Percentiles rank a stretch among this genome's conserved stretches.
Evolutionary conservation across 768 basidiomycete genomes (phyloP).

Genomic region (Trametes elegans): DNA sequence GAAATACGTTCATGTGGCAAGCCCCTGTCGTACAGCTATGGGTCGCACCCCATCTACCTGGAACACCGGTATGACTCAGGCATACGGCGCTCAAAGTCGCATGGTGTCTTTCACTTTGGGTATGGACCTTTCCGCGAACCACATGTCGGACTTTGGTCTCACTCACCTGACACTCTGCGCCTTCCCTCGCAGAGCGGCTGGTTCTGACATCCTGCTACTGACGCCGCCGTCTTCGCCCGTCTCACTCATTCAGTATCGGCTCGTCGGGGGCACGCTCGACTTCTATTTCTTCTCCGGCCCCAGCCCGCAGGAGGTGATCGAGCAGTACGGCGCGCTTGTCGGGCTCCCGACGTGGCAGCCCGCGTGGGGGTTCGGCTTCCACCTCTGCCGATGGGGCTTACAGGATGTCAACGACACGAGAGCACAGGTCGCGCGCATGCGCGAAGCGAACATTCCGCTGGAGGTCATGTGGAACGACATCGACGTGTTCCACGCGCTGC

Average conservation of each 20-base stretch:
- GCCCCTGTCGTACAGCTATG: conserved; percentile 41
- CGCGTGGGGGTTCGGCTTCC: conserved; percentile 76
- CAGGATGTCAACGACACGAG: conserved; percentile 53
- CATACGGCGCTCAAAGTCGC: conserved; percentile 53
- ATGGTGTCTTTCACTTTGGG: conserved; percentile 77
- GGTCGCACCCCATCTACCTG: conserved; percentile 69
- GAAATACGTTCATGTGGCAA: not conserved
- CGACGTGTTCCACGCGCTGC: conserved; percentile 64
- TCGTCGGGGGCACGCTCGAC: conserved; percentile 73
- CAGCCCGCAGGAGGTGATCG: conserved; percentile 54
- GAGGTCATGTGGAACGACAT: conserved; percentile 86
- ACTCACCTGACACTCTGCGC: conserved; percentile 4
- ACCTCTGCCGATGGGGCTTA: conserved; percentile 65
- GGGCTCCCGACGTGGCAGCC: conserved; percentile 73
- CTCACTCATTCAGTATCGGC: conserved; percentile 69
- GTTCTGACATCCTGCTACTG: conserved; percentile 66
- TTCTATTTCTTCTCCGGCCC: conserved; percentile 70
- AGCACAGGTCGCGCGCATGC: conserved; percentile 55
- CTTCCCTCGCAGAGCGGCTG: conserved; percentile 47
- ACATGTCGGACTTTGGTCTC: not conserved
- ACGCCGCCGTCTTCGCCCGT: conserved; percentile 53
- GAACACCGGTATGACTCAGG: conserved; percentile 65
- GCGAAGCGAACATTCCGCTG: conserved; percentile 70
- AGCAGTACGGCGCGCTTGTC: conserved; percentile 67
- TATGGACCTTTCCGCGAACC: conserved; percentile 25